These are phyloP conservation scores for Oropetium thomaeum DNA, from an alignment of 176 grass and related monocot species.

Conservation along the genomic window DNA sequence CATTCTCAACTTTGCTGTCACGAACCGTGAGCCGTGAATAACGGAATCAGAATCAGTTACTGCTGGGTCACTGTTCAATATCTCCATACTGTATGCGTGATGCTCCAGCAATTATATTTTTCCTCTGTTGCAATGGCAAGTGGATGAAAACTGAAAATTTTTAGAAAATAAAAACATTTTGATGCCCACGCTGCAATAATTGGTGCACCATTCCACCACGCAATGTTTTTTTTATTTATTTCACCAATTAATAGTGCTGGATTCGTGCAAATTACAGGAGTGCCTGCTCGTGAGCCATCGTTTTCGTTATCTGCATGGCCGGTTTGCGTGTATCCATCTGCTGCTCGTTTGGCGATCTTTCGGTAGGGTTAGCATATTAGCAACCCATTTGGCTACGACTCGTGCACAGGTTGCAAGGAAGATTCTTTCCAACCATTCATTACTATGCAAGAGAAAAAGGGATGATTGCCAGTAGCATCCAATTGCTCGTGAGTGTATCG, in stretches of 20 bases:
- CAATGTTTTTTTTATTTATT: neutral
- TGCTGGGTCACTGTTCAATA: neutral
- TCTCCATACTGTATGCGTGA: neutral
- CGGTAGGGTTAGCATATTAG: neutral
- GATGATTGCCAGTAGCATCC: neutral
- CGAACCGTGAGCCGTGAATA: neutral
- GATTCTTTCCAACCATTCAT: neutral
- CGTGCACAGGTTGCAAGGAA: neutral
- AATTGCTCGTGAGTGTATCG: neutral
- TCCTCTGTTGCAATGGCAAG: neutral
- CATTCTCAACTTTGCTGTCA: neutral
- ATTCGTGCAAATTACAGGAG: neutral
- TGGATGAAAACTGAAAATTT: no score
- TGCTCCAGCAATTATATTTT: neutral
- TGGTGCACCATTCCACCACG: no score
- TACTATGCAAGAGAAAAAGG: neutral
- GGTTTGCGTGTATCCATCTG: neutral
- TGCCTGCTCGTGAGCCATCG: neutral
- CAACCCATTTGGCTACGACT: neutral
- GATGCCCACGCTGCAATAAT: slow-evolving; percentile 25
- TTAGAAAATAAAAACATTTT: neutral
- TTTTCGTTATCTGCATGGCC: neutral
- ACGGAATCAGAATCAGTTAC: neutral
- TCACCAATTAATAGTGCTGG: neutral
- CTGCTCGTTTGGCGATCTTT: no score